These are phyloP conservation scores for Kurtzmaniella natalensis DNA, from an alignment of 1,139 yeast genomes.

Conservation along the genomic window DNA sequence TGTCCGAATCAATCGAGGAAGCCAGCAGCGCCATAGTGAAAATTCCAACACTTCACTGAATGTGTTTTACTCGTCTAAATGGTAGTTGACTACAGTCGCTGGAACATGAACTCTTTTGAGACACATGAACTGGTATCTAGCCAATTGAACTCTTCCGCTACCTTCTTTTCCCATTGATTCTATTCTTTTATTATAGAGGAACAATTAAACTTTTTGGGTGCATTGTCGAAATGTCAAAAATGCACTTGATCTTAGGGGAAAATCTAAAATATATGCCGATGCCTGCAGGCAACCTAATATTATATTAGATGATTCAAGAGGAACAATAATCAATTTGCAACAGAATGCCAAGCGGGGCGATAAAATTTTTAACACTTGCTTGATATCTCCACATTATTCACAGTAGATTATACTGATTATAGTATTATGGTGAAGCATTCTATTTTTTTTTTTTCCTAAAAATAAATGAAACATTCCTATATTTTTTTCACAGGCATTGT, in stretches of 20 bases:
- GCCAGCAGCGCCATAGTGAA: conserved; percentile 1
- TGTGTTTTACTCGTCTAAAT: neutral
- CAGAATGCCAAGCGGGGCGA: no score
- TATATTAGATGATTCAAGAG: no score
- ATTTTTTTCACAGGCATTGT: no score
- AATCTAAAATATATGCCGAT: neutral
- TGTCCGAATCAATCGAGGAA: neutral
- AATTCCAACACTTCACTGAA: neutral
- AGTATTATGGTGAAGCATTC: no score
- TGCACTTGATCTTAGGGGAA: neutral
- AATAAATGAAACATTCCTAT: no score
- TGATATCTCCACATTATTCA: no score
- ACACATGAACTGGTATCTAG: neutral
- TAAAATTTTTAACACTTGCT: no score
- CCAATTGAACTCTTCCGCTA: neutral
- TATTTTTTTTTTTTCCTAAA: no score
- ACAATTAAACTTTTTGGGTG: neutral
- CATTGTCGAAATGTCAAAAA: neutral
- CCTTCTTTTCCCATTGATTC: no score
- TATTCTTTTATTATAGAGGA: no score
- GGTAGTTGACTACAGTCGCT: neutral
- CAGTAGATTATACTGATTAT: no score
- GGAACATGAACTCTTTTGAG: neutral
- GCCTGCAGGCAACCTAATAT: neutral
- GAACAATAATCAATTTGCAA: no score